Base-by-base conservation (phyloP, 805 yeast genomes). In the Wickerhamomyces xylosicus region DNA sequence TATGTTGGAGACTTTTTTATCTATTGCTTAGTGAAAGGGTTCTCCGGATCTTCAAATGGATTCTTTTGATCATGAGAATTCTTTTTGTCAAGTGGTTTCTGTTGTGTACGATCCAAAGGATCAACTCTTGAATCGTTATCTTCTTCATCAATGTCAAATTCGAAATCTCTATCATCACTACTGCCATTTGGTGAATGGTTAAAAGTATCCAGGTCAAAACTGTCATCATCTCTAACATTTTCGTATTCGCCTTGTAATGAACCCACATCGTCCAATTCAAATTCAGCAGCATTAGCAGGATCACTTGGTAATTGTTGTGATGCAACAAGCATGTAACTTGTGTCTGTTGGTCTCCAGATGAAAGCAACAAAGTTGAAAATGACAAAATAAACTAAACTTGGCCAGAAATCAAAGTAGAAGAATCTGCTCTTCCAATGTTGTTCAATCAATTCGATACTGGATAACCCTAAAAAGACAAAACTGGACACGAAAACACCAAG, bases 291-390 rank as follows among this genome's bases (percentile, higher is more conserved):
- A 29, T 73, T 79, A 41, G 69, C 71, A 45, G 81, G 85, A 43
- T 80, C 92, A 8, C 83, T 82, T 47, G 95, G 92, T 34, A 92
- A 67, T 63, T 92, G 97, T 38, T 86, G 85, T 2, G 96, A 85
- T 45, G 89, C 89, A 11, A 97, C 97, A 54, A 92, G 74, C 75
- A 94, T 80, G 53, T 89, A 84, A 41, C 95, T 87, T 32, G 95
- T 86, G 49, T 83, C 92, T 0, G 97, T 90, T 39, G 99, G 99
- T 61, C 98, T 80, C 98, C 98, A 92, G 46, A 92, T 74, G 66
- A 87, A 76, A 5, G 95, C 85, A 46, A 92, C 70, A 9, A 87
- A 74, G 51, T 81, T 72, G 58, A 92, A 89, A 31, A 89, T 89
- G 36, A 79, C 62, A 54, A 84, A 85, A 63, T 86, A 92, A 13